phyloP scores from a whole-genome alignment of 495 filamentous ascomycete species.

The Penicillium nucicola region DNA sequence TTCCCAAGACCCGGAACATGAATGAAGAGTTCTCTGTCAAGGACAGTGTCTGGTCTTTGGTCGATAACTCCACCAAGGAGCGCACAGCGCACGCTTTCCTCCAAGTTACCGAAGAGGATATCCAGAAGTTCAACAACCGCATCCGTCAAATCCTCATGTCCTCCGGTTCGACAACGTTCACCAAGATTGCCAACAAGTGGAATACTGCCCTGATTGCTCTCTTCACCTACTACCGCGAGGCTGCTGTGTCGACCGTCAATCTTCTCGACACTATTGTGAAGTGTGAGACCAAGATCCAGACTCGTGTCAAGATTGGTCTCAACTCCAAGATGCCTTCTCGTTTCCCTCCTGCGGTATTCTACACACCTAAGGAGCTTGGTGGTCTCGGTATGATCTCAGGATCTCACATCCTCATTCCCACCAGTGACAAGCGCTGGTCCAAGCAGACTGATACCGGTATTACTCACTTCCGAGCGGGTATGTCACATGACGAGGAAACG shows the following conservation, averaged over 20 bases:
- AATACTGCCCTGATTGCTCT: constrained; percentile 98
- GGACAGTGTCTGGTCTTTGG: constrained; percentile 96
- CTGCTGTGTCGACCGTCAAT: constrained; percentile 94
- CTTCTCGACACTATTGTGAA: constrained; percentile 98
- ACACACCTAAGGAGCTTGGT: constrained; percentile 97
- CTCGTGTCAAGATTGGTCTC: constrained; percentile 95
- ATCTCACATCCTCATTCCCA: constrained; percentile 96
- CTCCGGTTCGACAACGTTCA: constrained; percentile 97
- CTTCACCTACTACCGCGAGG: constrained; percentile 99
- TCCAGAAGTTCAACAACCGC: constrained; percentile 98
- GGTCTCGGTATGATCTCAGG: constrained; percentile 99
- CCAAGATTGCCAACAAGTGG: constrained; percentile 99
- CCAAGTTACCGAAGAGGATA: constrained; percentile 97
- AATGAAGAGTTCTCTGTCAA: constrained; percentile 97
- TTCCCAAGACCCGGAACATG: constrained; percentile 92
- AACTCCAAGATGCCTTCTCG: constrained; percentile 99
- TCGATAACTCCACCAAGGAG: constrained; percentile 94
- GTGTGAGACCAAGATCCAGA: constrained; percentile 99
- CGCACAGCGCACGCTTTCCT: constrained; percentile 97
- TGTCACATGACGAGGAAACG: constrained; percentile 98
- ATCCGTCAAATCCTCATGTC: constrained; percentile 99
- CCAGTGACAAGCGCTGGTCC: constrained; percentile 96
- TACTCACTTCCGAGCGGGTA: constrained; percentile 95
- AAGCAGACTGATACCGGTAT: constrained; percentile 98
- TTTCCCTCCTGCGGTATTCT: constrained; percentile 98